A percentile compares a stretch with the other conserved stretches of the same genome.
These are phyloP conservation scores for Eucalyptus regnans DNA, from an alignment of 345 rosid genomes.

Conservation along the genomic window DNA sequence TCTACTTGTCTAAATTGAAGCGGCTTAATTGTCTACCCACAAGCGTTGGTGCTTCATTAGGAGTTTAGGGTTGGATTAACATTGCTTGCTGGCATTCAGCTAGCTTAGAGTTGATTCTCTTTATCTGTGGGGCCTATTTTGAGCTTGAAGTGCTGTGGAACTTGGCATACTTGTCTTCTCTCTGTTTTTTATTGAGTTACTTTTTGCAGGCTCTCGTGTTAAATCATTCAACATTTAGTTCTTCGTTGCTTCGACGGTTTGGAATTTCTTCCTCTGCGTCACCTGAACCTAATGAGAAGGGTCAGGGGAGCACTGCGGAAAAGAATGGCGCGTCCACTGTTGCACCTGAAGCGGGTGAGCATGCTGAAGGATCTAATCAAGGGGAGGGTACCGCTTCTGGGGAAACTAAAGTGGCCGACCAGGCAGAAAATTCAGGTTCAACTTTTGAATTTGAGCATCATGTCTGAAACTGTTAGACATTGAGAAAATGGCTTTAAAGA, in stretches of 20 bases:
- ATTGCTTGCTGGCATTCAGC: constrained; percentile 9
- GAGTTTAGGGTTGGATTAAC: constrained; percentile 3
- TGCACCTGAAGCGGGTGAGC: constrained; percentile 6
- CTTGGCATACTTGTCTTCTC: neutral
- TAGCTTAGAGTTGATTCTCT: constrained; percentile 15
- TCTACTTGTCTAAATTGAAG: neutral
- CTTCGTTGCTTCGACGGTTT: constrained; percentile 32
- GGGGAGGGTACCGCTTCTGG: neutral
- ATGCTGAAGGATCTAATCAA: constrained; percentile 6
- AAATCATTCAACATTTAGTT: constrained; percentile 25
- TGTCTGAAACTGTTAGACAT: constrained; percentile 4
- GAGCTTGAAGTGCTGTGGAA: neutral
- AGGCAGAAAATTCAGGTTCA: constrained; percentile 27
- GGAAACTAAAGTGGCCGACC: neutral
- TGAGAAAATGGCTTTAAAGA: constrained; percentile 3
- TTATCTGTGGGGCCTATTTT: neutral
- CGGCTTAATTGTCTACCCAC: neutral
- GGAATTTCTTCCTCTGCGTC: constrained; percentile 69
- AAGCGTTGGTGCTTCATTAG: neutral
- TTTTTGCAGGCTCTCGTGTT: constrained; percentile 26
- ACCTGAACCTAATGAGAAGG: constrained; percentile 44
- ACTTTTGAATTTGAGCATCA: constrained; percentile 5
- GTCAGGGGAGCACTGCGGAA: constrained; percentile 11
- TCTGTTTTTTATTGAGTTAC: neutral
- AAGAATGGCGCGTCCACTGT: neutral